Conservation (phyloP, 352 stramenopile genomes). For the Halophytophthora batemanensis region DNA sequence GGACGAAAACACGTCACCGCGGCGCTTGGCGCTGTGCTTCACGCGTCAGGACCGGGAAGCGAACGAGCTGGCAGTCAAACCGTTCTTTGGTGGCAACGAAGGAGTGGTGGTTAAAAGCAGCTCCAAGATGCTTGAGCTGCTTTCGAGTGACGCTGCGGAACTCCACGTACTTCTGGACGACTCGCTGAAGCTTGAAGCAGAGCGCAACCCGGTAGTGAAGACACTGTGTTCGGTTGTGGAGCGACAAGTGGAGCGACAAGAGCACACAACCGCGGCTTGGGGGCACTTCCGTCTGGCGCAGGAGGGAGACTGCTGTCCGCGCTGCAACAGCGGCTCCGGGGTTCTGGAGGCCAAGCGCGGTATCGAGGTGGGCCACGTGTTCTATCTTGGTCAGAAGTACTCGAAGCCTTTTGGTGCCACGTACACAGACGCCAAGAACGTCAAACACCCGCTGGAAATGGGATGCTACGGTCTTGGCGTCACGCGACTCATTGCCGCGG, state of each 20-base stretch:
- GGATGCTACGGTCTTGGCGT: conserved; percentile 88
- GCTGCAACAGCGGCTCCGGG: conserved; percentile 33
- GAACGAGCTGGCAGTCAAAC: conserved; percentile 71
- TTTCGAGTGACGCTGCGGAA: conserved; percentile 9
- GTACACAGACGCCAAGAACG: conserved; percentile 44
- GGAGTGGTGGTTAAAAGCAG: conserved; percentile 42
- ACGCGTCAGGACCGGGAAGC: conserved; percentile 54
- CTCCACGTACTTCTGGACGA: conserved; percentile 70
- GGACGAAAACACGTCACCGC: not conserved
- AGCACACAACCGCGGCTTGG: conserved; percentile 12
- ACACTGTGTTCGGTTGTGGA: conserved; percentile 17
- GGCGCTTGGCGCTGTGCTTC: conserved; percentile 48
- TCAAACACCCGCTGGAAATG: conserved; percentile 78
- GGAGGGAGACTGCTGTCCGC: conserved; percentile 61
- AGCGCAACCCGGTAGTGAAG: conserved; percentile 15
- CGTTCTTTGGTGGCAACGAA: conserved; percentile 56
- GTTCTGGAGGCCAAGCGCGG: conserved; percentile 68
- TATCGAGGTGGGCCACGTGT: conserved; percentile 89
- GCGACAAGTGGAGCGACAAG: conserved; percentile 12
- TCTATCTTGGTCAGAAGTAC: conserved; percentile 89
- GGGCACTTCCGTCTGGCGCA: conserved; percentile 67
- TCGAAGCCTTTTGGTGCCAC: conserved; percentile 74
- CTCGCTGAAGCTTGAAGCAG: conserved; percentile 34
- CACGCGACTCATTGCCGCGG: conserved; percentile 70
- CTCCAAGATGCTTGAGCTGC: conserved; percentile 20